Conservation (phyloP, 306 rosid genomes). For the Calophaca sinica region DNA sequence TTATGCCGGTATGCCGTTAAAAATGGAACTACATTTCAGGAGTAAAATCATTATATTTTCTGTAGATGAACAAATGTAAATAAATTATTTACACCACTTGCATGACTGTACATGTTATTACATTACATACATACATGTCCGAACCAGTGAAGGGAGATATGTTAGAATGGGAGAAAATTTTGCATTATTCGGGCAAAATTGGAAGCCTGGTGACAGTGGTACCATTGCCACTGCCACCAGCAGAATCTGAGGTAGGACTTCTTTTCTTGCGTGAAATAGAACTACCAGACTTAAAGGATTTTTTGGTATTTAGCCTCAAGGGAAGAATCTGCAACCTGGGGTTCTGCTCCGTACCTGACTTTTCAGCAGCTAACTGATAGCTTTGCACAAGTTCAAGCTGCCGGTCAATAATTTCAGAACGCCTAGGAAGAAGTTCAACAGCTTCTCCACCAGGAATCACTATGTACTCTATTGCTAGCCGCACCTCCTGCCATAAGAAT, state of each 20-base stretch:
- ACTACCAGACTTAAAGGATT: conserved; percentile 50
- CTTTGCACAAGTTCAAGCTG: conserved; percentile 95
- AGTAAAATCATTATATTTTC: conserved; percentile 47
- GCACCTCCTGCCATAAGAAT: conserved; percentile 76
- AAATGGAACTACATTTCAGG: conserved; percentile 30
- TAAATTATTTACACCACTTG: conserved; percentile 57
- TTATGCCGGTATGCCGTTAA: neutral
- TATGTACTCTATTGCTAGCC: conserved; percentile 95
- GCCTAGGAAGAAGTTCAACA: conserved; percentile 96
- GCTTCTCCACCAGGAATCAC: conserved; percentile 99
- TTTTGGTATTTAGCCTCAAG: conserved; percentile 64
- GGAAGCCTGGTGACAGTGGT: conserved; percentile 72
- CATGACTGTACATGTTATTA: conserved; percentile 58
- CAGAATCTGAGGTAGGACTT: conserved; percentile 48
- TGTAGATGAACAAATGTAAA: conserved; percentile 14
- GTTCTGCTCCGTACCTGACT: conserved; percentile 85
- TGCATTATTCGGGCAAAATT: conserved; percentile 67
- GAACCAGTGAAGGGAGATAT: conserved; percentile 49
- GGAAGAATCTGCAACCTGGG: conserved; percentile 99
- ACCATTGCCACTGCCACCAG: conserved; percentile 51
- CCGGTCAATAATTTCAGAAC: conserved; percentile 85
- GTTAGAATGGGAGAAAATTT: conserved; percentile 46
- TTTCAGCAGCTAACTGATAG: conserved; percentile 91
- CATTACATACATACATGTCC: conserved; percentile 39
- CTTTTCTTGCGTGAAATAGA: conserved; percentile 53